Evolutionary conservation across 2,329 filamentous ascomycete genomes (phyloP), one percentile per base, ranked within the genome.

Genomic region (Fonsecaea monophora): DNA sequence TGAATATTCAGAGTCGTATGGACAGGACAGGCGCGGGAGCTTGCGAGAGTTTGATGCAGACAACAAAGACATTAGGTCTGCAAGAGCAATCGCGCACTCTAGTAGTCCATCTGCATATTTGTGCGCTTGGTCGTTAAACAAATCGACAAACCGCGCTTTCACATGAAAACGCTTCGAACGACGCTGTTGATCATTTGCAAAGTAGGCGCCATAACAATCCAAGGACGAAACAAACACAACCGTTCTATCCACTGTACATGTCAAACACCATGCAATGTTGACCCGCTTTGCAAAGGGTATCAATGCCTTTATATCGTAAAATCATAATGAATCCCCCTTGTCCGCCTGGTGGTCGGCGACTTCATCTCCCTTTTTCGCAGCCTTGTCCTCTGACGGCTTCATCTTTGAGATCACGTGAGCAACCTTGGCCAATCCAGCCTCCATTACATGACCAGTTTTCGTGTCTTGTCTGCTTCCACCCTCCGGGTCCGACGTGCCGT

Each of bases 331-430:
- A 50, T 50, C 18, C 18, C 21, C 15, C 45, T 25, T n/a, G 45
- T 25, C 15, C 45, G 21, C 18, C 45, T 50, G 45, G 21, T 30
- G 45, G 21, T 50, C 45, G 45, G 18, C n/a, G 15, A 25, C 25
- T 25, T 9, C 32, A 18, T 55, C 37, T 42, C 30, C 53, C 37
- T 62, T 34, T 21, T 56, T 48, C 35, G 54, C 54, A 34, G 56
- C 45, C 38, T 65, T 53, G 30, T 59, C n/a, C 3, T 42, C 53
- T 5, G 53, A 48, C 3, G 61, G 57, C 65, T 67, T 72, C 67
- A 71, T 66, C 55, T 70, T 71, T 0, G 70, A 66, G 10, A 73
- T 45, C 21, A 70, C 45, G 55, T 61, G 64, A 25, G 71, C 70
- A 1, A 62, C 54, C 35, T 70, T 71, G 18, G 64, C 66, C 48